Evolutionary conservation across 78 protist genomes (phyloP).

Genomic region (Reticulomyxa filosa): DNA sequence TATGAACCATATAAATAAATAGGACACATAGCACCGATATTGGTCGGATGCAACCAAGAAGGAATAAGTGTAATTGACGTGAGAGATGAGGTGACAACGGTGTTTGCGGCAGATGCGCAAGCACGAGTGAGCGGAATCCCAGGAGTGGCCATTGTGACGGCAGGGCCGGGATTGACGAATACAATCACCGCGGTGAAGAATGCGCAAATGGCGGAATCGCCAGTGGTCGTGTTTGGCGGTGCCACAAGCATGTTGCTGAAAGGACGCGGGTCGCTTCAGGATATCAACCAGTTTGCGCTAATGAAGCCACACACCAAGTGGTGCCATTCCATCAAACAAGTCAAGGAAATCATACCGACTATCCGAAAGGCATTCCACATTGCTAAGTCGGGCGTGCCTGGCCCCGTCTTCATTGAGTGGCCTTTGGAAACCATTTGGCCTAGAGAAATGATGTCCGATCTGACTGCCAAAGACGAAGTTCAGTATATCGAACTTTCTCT

Average conservation of each 20-base stretch:
- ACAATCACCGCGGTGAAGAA: constrained; percentile 57
- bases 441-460: too few species aligned
- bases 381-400: constrained; percentile 36
- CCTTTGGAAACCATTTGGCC: too few species aligned
- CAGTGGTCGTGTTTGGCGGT: constrained; percentile 47
- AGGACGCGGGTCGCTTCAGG: constrained; percentile 59
- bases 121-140: constrained; percentile 43
- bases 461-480: too few species aligned
- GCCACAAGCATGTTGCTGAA: constrained; percentile 39
- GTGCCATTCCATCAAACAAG: constrained; percentile 14
- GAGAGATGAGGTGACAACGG: constrained; percentile 36
- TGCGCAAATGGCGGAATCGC: constrained; percentile 54
- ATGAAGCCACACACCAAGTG: constrained; percentile 28
- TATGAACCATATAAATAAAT: not conserved
- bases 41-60: not conserved
- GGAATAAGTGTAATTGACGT: not conserved
- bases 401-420: too few species aligned
- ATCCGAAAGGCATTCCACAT: constrained; percentile 23
- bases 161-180: constrained; percentile 66
- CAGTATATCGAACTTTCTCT: too few species aligned
- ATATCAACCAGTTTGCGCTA: constrained; percentile 47
- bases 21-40: not conserved
- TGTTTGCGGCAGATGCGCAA: constrained; percentile 61
- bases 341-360: constrained; percentile 31
- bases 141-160: constrained; percentile 59